Evolutionary conservation across 176 grass and related monocot species (phyloP), one percentile per base, ranked within the genome.

Genomic region (Metroxylon sagu): DNA sequence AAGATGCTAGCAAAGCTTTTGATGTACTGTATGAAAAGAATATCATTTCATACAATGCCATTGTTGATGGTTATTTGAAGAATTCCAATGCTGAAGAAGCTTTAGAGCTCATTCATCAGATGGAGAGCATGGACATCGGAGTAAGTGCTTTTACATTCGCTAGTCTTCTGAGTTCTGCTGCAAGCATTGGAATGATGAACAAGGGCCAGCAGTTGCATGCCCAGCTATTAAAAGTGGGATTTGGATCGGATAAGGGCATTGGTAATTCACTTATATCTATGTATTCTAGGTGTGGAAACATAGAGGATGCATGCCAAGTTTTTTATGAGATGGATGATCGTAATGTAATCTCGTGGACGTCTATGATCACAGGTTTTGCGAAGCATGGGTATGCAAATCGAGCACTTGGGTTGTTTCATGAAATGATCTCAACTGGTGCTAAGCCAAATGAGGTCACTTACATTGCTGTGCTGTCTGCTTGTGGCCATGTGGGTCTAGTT

Each of bases 281-380:
- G 86, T 96, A 96, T 59, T 90, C 83, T 50, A 96, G 83, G 60
- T 90, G 91, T 43, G 91, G 86, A 29, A 58, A 87, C 71, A 76
- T 87, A 70, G 80, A 85, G 5, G 78, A 96, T 66, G 80, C 86
- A 55, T 80, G 75, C 57, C 66, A 12, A 65, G 69, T 52, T 23
- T 95, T 96, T 7, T 26, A 66, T 29, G 83, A 90, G 67, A 85
- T 85, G 77, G 54, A 62, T 59, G 71, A 76, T 19, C 76, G 53
- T 28, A 96, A 96, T 68, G 80, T 96, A 54, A 87, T 96, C 56
- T 89, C 86, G 19, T 96, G 91, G 91, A 90, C 86, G 61, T 84
- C 83, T 63, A 87, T 96, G 76, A 88, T 90, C 23, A 90, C 74
- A 53, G 91, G 86, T 39, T 85, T 85, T 61, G 86, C 86, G 14